Percentiles rank a stretch among this genome's conserved stretches.
phyloP scores from a whole-genome alignment of 306 rosid species.

The Fragaria vesca region DNA sequence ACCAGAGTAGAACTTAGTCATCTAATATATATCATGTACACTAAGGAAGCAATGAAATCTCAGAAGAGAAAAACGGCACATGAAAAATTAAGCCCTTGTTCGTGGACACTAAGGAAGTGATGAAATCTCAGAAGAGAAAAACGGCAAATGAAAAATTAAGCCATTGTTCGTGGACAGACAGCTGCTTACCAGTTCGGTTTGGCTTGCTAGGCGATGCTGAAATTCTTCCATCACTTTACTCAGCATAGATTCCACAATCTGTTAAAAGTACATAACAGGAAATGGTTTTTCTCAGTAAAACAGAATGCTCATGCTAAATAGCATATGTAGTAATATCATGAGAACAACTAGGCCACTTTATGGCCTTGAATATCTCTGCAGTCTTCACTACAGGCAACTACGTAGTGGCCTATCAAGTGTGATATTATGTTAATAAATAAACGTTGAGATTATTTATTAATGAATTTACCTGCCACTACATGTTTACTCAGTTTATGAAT shows the following conservation, averaged over 20 bases:
- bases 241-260: conserved; percentile 78
- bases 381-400: no score
- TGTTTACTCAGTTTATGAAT: no score
- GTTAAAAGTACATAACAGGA: conserved; percentile 13
- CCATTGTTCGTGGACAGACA: conserved; percentile 12
- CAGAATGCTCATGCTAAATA: background rate
- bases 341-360: no score
- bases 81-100: conserved; percentile 3
- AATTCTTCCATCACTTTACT: conserved; percentile 76
- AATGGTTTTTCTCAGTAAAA: conserved; percentile 3
- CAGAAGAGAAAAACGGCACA: background rate
- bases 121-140: background rate
- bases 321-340: background rate
- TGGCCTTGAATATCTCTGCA: no score
- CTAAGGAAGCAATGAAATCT: background rate
- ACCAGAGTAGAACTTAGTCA: background rate
- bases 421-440: no score
- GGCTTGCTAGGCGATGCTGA: conserved; percentile 55
- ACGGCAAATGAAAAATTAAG: background rate
- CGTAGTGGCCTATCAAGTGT: no score
- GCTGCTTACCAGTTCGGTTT: conserved; percentile 46
- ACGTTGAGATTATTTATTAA: no score
- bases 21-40: background rate
- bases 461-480: no score
- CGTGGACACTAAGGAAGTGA: background rate